Evolutionary conservation across 2,329 filamentous ascomycete species (phyloP).

Genomic region (Colletotrichum scovillei): DNA sequence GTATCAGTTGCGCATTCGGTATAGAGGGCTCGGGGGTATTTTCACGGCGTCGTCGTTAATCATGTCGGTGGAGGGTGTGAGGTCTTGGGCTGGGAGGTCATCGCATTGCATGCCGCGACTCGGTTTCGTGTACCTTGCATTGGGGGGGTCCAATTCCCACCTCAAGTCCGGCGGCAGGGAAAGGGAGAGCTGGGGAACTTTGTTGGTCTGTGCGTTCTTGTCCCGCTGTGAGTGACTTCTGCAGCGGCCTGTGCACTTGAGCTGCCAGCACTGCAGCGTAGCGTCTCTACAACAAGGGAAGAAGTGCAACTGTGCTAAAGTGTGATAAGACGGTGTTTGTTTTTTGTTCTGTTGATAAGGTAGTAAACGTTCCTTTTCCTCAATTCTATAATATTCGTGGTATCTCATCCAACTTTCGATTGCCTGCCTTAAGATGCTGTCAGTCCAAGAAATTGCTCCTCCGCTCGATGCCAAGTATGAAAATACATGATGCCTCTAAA

Average conservation of each 20-base stretch:
- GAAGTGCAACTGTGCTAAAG: background rate
- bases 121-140: slow-evolving; percentile 22
- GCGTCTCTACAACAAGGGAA: no score
- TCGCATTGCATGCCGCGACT: slow-evolving; percentile 23
- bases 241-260: background rate
- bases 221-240: background rate
- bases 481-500: background rate
- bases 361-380: background rate
- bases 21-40: background rate
- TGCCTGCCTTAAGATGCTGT: background rate
- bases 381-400: background rate
- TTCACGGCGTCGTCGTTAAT: slow-evolving; percentile 1
- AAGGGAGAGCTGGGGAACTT: slow-evolving; percentile 6
- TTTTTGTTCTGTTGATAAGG: background rate
- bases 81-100: slow-evolving; percentile 1
- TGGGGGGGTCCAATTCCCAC: background rate
- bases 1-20: background rate
- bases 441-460: background rate
- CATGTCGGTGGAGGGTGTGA: background rate
- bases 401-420: background rate
- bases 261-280: background rate
- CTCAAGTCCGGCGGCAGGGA: background rate
- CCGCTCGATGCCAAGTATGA: background rate
- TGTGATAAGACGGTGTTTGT: background rate
- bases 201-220: background rate